Base-by-base conservation (phyloP, 805 yeast species). In the Starmerella etchellsii region DNA sequence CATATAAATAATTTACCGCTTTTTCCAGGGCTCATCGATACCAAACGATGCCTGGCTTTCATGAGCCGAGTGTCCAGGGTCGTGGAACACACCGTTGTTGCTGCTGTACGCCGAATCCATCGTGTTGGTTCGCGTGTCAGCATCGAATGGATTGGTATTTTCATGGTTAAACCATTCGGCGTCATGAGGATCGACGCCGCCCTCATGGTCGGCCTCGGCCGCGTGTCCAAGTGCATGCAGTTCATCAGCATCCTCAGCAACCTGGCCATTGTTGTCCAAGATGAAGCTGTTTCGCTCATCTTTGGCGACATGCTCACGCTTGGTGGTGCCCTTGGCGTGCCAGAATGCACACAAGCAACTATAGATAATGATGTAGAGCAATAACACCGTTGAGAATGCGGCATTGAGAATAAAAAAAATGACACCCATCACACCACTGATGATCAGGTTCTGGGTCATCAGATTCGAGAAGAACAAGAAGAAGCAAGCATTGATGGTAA, bases 241-340 rank as follows among this genome's bases (percentile, higher is more conserved):
- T 44, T 61, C 67, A 31, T 55, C 63, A 31, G 55, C 59, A 13
- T 49, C 55, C 31, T 49, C 49, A 30, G 38, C 32, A 3, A 39
- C 34, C 13, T 25, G 36, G 3, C 41, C 44, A n/a, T 30, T 18
- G 26, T 52, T 48, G 34, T 55, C 58, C 34, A 49, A 44, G 34
- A 61, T 54, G 75, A 87, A 87, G 9, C 95, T 83, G 19, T 84
- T 76, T 71, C 96, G 76, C 60, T 87, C 95, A 62, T 87, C 96
- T 54, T 69, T 77, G 10, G 94, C 93, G 11, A 93, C 91, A 25
- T 49, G 51, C 38, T 81, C 82, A 58, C 81, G 81, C 59, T 91
- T 73, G 61, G 83, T 95, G 22, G 95, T 95, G 58, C 83, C 83
- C 65, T 79, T 82, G 26, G 87, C 76, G 50, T 77, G 67, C 1